Evolutionary conservation across 176 grass and related monocot species (phyloP).

Genomic region (Oryza officinalis): DNA sequence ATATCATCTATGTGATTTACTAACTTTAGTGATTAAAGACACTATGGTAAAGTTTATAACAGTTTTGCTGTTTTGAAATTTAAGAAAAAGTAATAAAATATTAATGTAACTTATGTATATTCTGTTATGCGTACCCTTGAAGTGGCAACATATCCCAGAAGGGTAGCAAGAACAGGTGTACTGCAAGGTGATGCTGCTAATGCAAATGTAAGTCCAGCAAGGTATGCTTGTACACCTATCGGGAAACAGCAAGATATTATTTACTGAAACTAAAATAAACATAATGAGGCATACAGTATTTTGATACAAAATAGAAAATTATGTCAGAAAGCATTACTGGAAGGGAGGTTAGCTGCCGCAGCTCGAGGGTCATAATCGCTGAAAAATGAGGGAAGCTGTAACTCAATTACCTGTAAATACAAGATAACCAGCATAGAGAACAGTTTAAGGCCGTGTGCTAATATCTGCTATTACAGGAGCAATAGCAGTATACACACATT

Average conservation of each 20-base stretch:
- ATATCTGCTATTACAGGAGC: not conserved
- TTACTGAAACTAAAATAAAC: constrained; percentile 8
- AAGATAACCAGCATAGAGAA: constrained; percentile 31
- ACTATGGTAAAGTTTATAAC: not conserved
- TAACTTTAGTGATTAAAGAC: not conserved
- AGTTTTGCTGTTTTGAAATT: not conserved
- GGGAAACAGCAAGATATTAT: constrained; percentile 20
- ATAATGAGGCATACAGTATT: not conserved
- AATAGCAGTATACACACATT: constrained; percentile 11
- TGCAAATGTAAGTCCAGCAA: constrained; percentile 96
- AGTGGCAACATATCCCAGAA: constrained; percentile 91
- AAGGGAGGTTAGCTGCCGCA: constrained; percentile 87
- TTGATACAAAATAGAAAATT: constrained; percentile 23
- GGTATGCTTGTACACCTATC: constrained; percentile 94
- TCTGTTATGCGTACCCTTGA: constrained; percentile 71
- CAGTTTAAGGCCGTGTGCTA: not conserved
- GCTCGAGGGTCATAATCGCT: constrained; percentile 81
- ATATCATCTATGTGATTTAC: not conserved
- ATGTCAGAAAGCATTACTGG: constrained; percentile 49
- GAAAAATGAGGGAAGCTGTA: constrained; percentile 97
- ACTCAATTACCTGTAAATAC: constrained; percentile 66
- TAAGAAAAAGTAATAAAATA: not conserved
- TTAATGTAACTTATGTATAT: not conserved
- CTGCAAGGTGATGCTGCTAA: constrained; percentile 96
- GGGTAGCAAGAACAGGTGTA: constrained; percentile 93